These are phyloP conservation scores for Aspergillus novofumigatus DNA, from an alignment of 2,329 filamentous ascomycete genomes.

Conservation along the genomic window DNA sequence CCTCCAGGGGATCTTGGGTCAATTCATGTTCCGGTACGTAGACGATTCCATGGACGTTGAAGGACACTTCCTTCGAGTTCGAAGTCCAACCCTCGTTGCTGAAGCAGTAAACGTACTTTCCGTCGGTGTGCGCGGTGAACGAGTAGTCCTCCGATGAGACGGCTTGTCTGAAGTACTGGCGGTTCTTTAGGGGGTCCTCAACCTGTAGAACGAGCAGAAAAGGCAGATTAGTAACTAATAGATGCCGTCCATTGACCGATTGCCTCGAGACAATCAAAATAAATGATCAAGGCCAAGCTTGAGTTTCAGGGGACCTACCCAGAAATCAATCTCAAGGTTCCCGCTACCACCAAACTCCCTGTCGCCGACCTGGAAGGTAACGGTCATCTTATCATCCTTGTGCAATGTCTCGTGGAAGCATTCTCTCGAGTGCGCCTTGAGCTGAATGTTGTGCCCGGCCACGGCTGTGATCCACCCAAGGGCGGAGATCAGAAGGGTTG, in stretches of 20 bases:
- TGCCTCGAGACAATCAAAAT: background rate
- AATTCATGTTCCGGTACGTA: constrained; percentile 88
- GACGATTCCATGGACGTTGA: constrained; percentile 98
- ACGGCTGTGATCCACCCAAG: constrained; percentile 57
- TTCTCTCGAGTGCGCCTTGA: constrained; percentile 87
- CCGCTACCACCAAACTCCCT: constrained; percentile 91
- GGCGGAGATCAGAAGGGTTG: constrained; percentile 46
- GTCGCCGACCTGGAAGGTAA: constrained; percentile 97
- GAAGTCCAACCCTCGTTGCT: constrained; percentile 98
- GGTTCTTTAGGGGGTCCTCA: constrained; percentile 69
- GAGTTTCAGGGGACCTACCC: constrained; percentile 58
- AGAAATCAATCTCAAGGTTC: constrained; percentile 96
- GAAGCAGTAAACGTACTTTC: constrained; percentile 95
- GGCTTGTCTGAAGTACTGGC: constrained; percentile 74
- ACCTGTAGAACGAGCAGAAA: constrained; percentile 50
- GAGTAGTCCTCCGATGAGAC: constrained; percentile 90
- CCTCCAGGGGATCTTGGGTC: constrained; percentile 81
- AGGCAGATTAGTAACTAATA: constrained; percentile 7
- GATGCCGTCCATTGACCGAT: background rate
- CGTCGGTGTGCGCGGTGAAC: constrained; percentile 79
- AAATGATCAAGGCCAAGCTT: constrained; percentile 2
- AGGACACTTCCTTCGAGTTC: constrained; percentile 94
- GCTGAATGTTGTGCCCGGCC: constrained; percentile 89
- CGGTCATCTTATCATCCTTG: constrained; percentile 94
- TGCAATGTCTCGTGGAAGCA: constrained; percentile 96